Percentiles rank a stretch among this genome's conserved stretches.
These are phyloP conservation scores for Colletotrichum gloeosporioides DNA, from an alignment of 2,329 filamentous ascomycete genomes.

Conservation along the genomic window DNA sequence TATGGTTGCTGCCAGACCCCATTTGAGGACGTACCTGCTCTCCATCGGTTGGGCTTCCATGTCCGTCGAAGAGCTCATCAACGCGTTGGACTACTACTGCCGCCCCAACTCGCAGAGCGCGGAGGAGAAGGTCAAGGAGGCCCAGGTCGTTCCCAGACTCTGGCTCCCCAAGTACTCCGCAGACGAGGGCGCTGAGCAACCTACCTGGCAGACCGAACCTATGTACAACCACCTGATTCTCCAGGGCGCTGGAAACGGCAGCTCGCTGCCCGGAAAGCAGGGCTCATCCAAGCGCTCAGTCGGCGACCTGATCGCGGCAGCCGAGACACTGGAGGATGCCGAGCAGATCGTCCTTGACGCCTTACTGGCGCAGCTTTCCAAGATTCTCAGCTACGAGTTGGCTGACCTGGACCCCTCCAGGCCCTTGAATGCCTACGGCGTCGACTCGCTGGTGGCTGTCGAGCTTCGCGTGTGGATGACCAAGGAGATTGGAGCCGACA, in stretches of 20 bases:
- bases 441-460: slow-evolving; percentile 31
- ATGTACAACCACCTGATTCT: slow-evolving; percentile 8
- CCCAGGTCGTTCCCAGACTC: neutral
- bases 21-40: slow-evolving; percentile 18
- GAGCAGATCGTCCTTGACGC: neutral
- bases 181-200: slow-evolving; percentile 5
- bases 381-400: slow-evolving; percentile 17
- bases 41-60: slow-evolving; percentile 10
- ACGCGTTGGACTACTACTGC: neutral
- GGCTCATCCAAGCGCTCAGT: neutral
- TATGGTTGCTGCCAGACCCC: slow-evolving; percentile 52
- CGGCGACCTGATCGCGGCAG: neutral
- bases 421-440: slow-evolving; percentile 26
- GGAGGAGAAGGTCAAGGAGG: neutral
- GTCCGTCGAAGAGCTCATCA: slow-evolving; percentile 4
- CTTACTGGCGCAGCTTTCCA: slow-evolving; percentile 8
- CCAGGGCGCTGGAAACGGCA: neutral
- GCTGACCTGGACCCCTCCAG: slow-evolving; percentile 26
- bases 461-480: slow-evolving; percentile 30
- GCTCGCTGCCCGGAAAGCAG: neutral
- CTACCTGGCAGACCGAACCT: slow-evolving; percentile 7
- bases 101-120: neutral
- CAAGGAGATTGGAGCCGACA: slow-evolving; percentile 27
- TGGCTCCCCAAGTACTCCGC: slow-evolving; percentile 16
- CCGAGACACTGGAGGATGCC: neutral